Percentiles rank a stretch among this genome's conserved stretches.
Evolutionary conservation across 495 filamentous ascomycete species (phyloP).

Genomic region (Neurospora intermedia): DNA sequence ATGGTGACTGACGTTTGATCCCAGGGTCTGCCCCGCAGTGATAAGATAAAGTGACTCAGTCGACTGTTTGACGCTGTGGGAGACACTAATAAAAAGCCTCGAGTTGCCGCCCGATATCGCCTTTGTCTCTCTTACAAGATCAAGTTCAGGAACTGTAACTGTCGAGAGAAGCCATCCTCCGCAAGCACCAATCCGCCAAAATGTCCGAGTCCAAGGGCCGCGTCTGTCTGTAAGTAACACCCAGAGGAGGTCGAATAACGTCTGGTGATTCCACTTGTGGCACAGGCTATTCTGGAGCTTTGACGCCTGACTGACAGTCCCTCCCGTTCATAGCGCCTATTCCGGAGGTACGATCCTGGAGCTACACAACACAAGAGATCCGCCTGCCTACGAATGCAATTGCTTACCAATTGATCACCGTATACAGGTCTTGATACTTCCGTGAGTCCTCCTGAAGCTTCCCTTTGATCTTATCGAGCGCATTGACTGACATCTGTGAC

Average conservation of each 20-base stretch:
- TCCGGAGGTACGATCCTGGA: slow-evolving; percentile 26
- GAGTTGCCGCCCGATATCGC: not conserved
- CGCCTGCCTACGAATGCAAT: not conserved
- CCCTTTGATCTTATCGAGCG: not conserved
- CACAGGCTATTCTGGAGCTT: not conserved
- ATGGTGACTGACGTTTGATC: not conserved
- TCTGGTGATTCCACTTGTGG: not conserved
- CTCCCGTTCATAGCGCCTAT: slow-evolving; percentile 27
- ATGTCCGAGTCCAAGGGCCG: slow-evolving; percentile 30
- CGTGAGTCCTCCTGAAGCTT: slow-evolving; percentile 32
- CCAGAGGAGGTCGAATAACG: not conserved
- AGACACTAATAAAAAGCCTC: not conserved
- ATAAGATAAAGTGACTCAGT: not conserved
- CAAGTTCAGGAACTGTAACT: not conserved
- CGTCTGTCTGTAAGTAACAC: slow-evolving; percentile 33
- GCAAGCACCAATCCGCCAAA: slow-evolving; percentile 6
- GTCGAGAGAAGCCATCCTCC: not conserved
- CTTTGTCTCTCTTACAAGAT: not conserved
- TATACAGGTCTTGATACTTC: slow-evolving; percentile 53
- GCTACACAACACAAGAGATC: not conserved
- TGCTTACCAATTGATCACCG: slow-evolving; percentile 2
- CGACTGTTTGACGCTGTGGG: not conserved
- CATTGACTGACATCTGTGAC: not conserved
- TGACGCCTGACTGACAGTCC: slow-evolving; percentile 7
- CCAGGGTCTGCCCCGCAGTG: not conserved